These are phyloP conservation scores for Boletus vinaceobasis DNA, from an alignment of 768 basidiomycete genomes.

Conservation along the genomic window DNA sequence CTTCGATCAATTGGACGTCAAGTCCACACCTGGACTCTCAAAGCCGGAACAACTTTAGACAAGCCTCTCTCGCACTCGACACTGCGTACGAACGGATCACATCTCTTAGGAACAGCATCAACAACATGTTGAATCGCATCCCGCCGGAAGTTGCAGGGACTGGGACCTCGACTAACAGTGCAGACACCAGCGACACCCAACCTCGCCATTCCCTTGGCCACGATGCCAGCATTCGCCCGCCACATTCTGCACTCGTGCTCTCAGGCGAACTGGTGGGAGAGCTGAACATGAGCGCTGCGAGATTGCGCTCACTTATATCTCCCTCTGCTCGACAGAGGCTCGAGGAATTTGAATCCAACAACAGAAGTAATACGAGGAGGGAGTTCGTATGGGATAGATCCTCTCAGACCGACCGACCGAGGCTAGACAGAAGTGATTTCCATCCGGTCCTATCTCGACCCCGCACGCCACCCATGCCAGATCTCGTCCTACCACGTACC, in stretches of 20 bases:
- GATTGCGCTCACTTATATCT: conserved; percentile 29
- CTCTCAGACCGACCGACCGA: conserved; percentile 16
- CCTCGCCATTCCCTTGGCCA: conserved; percentile 6
- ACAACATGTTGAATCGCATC: conserved; percentile 39
- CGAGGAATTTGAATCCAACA: conserved; percentile 29
- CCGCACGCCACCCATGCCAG: conserved; percentile 31
- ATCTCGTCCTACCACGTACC: conserved; percentile 22
- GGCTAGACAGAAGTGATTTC: conserved; percentile 14
- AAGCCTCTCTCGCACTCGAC: conserved; percentile 53
- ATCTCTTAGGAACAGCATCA: conserved; percentile 50
- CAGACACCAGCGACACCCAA: conserved; percentile 7
- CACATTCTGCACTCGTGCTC: conserved; percentile 31
- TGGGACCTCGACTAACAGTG: neutral
- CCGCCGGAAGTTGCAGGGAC: conserved; percentile 31
- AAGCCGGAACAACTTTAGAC: conserved; percentile 40
- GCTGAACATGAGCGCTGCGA: conserved; percentile 26
- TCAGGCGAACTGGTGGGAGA: conserved; percentile 27
- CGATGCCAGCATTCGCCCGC: conserved; percentile 28
- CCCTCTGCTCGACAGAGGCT: conserved; percentile 32
- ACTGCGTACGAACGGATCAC: conserved; percentile 54
- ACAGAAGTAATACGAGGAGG: conserved; percentile 7
- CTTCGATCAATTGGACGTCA: conserved; percentile 10
- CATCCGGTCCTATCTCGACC: conserved; percentile 14
- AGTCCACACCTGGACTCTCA: conserved; percentile 14
- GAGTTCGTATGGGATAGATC: conserved; percentile 22